phyloP scores from a whole-genome alignment of 306 rosid species.

The Quercus cerris region DNA sequence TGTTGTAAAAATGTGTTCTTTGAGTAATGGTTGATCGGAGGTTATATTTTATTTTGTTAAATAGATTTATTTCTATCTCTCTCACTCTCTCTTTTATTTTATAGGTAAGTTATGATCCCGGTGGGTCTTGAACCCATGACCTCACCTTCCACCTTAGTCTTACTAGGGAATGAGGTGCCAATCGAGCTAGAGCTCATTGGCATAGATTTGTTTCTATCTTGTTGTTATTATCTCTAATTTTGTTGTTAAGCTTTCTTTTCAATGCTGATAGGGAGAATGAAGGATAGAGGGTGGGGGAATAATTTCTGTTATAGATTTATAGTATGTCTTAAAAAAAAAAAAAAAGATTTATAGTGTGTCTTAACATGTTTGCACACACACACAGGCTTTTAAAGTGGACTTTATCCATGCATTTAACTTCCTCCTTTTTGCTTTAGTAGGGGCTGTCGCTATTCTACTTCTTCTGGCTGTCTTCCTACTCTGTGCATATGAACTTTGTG shows the following conservation, averaged over 20 bases:
- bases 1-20: not conserved
- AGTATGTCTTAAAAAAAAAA: not conserved
- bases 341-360: not conserved
- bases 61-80: not conserved
- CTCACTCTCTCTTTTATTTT: too few species aligned
- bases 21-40: not conserved
- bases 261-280: not conserved
- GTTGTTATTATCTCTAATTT: not conserved
- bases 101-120: not conserved
- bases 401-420: constrained; percentile 7
- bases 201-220: not conserved
- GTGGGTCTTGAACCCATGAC: too few species aligned
- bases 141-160: too few species aligned
- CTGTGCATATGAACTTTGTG: constrained; percentile 96
- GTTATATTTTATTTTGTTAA: not conserved
- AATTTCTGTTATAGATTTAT: not conserved
- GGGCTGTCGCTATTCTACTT: constrained; percentile 93
- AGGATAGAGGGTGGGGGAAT: not conserved
- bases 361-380: not conserved
- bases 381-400: not conserved
- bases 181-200: not conserved
- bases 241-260: not conserved
- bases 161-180: too few species aligned
- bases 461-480: constrained; percentile 97
- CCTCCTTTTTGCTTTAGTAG: constrained; percentile 39